A percentile compares a stretch with the other conserved stretches of the same genome.
phyloP scores from a whole-genome alignment of 116 monocot genomes.

The Phalaenopsis hybrid region DNA sequence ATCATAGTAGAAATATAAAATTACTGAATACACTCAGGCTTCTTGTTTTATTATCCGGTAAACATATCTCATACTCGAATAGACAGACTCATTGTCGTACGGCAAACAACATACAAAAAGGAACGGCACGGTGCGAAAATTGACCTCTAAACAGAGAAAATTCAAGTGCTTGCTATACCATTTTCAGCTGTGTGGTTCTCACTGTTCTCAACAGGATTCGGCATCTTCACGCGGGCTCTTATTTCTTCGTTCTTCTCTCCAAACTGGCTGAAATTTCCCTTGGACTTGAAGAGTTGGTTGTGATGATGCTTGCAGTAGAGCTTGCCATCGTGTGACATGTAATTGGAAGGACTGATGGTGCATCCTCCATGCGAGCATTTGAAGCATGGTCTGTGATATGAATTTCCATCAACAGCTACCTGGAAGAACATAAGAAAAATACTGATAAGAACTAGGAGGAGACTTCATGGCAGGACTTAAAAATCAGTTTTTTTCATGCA shows the following conservation, averaged over 20 bases:
- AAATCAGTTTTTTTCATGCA: background rate
- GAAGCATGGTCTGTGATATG: slow-evolving; percentile 53
- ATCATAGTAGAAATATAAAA: background rate
- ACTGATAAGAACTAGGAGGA: too few relatives aligned
- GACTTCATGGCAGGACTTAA: background rate
- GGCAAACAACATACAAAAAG: background rate
- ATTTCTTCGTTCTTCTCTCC: slow-evolving; percentile 19
- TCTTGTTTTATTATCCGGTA: background rate
- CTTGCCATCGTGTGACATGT: slow-evolving; percentile 42
- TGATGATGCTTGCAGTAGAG: slow-evolving; percentile 60
- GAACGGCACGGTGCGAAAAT: background rate
- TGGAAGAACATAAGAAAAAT: slow-evolving; percentile 7
- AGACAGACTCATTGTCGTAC: background rate
- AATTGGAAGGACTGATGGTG: slow-evolving; percentile 43
- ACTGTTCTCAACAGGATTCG: background rate
- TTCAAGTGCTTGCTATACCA: background rate
- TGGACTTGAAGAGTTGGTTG: slow-evolving; percentile 39
- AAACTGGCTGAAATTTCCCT: slow-evolving; percentile 47
- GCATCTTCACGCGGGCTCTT: slow-evolving; percentile 4
- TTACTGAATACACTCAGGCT: background rate
- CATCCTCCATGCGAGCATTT: slow-evolving; percentile 52
- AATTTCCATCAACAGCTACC: slow-evolving; percentile 38
- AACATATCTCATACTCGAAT: background rate
- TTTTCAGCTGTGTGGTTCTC: slow-evolving; percentile 10
- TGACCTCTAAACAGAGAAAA: slow-evolving; percentile 2